Evolutionary conservation across 2,329 filamentous ascomycete species (phyloP).

Genomic region (Colletotrichum tabaci): DNA sequence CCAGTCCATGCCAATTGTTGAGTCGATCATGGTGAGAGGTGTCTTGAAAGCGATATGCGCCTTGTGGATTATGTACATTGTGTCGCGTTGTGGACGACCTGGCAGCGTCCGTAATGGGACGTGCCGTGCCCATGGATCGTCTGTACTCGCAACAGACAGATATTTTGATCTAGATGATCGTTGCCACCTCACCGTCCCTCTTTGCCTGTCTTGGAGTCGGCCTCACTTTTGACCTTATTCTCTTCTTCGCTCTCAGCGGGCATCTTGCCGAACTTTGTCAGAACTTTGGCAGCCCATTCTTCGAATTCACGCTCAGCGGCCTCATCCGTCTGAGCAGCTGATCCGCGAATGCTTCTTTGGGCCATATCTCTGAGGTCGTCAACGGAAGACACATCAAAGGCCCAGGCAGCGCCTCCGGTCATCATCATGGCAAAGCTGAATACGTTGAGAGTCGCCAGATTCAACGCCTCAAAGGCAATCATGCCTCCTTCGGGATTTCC

Average conservation of each 20-base stretch:
- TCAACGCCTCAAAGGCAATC: slow-evolving; percentile 87
- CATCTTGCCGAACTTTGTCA: slow-evolving; percentile 65
- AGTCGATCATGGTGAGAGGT: slow-evolving; percentile 30
- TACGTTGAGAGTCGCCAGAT: slow-evolving; percentile 90
- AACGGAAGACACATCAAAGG: slow-evolving; percentile 80
- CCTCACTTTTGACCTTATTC: slow-evolving; percentile 18
- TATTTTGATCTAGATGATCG: slow-evolving; percentile 30
- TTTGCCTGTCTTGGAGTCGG: slow-evolving; percentile 37
- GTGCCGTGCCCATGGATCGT: slow-evolving; percentile 18
- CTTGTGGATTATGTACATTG: slow-evolving; percentile 39
- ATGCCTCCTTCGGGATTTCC: slow-evolving; percentile 72
- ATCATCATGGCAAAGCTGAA: slow-evolving; percentile 81
- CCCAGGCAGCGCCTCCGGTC: slow-evolving; percentile 81
- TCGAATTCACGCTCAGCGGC: slow-evolving; percentile 74
- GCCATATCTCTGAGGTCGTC: slow-evolving; percentile 74
- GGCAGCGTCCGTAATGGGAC: slow-evolving; percentile 21
- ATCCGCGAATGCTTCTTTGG: slow-evolving; percentile 56
- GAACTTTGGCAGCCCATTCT: slow-evolving; percentile 71
- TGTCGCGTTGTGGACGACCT: slow-evolving; percentile 10
- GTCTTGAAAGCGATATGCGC: slow-evolving; percentile 30
- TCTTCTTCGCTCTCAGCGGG: slow-evolving; percentile 10
- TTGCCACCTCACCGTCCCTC: slow-evolving; percentile 37
- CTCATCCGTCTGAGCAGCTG: slow-evolving; percentile 55
- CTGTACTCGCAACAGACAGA: slow-evolving; percentile 4
- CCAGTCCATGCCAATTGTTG: slow-evolving; percentile 25